These are phyloP conservation scores for Trypanosoma congolense DNA, from an alignment of 208 protist species.

Conservation along the genomic window DNA sequence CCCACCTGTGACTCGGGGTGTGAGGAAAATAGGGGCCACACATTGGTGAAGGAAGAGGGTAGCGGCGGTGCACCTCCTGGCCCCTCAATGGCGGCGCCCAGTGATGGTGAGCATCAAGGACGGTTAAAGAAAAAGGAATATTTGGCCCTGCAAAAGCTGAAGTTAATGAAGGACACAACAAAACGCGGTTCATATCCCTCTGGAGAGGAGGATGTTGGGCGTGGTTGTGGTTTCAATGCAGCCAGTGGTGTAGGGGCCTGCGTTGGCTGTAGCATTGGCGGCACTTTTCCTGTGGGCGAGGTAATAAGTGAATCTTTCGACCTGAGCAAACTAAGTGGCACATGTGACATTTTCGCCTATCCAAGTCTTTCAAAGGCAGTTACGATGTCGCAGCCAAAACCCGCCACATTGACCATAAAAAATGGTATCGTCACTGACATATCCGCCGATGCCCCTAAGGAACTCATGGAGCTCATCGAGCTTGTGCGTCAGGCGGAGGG, in stretches of 20 bases:
- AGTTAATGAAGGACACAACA: constrained; percentile 46
- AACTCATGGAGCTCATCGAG: constrained; percentile 72
- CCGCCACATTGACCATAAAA: constrained; percentile 72
- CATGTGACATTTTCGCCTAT: constrained; percentile 79
- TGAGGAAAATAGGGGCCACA: constrained; percentile 1
- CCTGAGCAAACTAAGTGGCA: constrained; percentile 73
- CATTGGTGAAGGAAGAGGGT: not conserved
- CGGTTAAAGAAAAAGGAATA: constrained; percentile 78
- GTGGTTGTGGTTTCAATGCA: constrained; percentile 11
- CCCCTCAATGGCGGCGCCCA: not conserved
- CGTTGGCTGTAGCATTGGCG: constrained; percentile 81
- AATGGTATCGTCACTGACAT: constrained; percentile 62
- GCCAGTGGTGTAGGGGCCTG: constrained; percentile 30
- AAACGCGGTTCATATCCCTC: constrained; percentile 4
- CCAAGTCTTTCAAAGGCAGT: constrained; percentile 74
- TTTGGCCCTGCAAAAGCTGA: constrained; percentile 46
- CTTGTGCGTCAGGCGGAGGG: constrained; percentile 81
- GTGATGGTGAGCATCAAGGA: constrained; percentile 28
- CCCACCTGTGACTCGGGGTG: not conserved
- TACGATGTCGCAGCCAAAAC: constrained; percentile 47
- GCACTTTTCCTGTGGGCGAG: constrained; percentile 88
- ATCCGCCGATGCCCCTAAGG: constrained; percentile 49
- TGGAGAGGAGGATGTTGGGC: constrained; percentile 4
- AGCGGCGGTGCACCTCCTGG: not conserved
- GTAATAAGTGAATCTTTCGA: constrained; percentile 88